These are phyloP conservation scores for Coemansia sp. DNA, from an alignment of 192 early-diverging fungal genomes.

Conservation along the genomic window DNA sequence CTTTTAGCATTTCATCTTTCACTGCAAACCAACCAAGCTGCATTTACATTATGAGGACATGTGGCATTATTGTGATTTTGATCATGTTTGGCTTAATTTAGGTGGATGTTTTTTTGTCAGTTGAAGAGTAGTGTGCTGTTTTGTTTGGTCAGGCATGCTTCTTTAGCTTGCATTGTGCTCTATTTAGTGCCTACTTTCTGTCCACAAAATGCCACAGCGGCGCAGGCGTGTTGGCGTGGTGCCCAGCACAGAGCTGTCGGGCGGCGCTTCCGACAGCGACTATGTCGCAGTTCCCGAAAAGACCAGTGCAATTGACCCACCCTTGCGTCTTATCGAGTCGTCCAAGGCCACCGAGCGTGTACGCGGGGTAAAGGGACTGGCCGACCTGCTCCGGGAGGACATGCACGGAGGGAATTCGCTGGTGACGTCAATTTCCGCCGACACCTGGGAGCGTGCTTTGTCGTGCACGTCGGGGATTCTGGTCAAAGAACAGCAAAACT, in stretches of 20 bases:
- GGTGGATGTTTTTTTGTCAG: background rate
- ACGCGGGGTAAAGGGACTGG: constrained; percentile 31
- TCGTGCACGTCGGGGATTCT: constrained; percentile 41
- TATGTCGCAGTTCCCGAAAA: background rate
- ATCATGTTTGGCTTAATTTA: background rate
- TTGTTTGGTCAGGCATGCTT: background rate
- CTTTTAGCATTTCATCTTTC: background rate
- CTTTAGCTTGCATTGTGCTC: background rate
- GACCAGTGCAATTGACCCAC: constrained; percentile 15
- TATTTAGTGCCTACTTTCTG: background rate
- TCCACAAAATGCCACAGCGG: background rate
- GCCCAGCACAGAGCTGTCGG: constrained; percentile 17
- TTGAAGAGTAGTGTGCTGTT: background rate
- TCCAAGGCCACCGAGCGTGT: constrained; percentile 38
- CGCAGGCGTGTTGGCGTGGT: constrained; percentile 33
- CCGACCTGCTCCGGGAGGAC: constrained; percentile 37
- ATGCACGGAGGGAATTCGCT: constrained; percentile 1
- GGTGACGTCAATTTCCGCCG: constrained; percentile 12
- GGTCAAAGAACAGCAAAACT: constrained; percentile 34
- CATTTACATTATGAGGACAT: too few species aligned
- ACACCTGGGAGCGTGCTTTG: constrained; percentile 27
- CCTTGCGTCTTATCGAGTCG: constrained; percentile 33
- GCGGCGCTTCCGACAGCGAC: background rate
- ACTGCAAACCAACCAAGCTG: too few species aligned
- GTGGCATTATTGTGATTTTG: too few species aligned